Evolutionary conservation across 2,329 filamentous ascomycete genomes (phyloP), one percentile per base, ranked within the genome.

Genomic region (Fusarium citri): DNA sequence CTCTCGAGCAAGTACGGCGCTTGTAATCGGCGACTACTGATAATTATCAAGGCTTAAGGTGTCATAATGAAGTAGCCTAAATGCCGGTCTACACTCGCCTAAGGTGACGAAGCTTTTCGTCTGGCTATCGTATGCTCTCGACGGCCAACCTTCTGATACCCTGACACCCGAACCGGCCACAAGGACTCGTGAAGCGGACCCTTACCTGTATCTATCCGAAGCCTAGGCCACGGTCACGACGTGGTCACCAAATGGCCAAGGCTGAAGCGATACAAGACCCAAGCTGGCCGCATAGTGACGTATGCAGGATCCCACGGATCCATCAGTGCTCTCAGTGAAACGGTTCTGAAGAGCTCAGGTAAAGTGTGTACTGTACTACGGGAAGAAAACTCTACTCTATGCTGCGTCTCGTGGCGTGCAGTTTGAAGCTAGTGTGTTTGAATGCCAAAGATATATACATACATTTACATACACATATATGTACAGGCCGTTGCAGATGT

Each of bases 231-330:
- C 30, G 45, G 45, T 57, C 43, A 55, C 69, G 66, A 74, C 69
- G 73, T 74, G 72, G 72, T 72, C 66, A 68, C 64, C 62, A 71
- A 68, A 59, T 58, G 51, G 41, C 59, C 62, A 67, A 68, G 64
- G 70, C 56, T 61, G 59, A 74, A 67, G 62, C 26, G 42, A 62
- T 72, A 57, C 59, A 53, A 51, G 64, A 63, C 64, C 59, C 59
- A 46, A 67, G 54, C 56, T 51, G 45, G 67, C 64, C 64, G 66
- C 65, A 69, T 59, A 64, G 68, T 74, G 73, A 71, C 71, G 72
- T 72, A 73, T 73, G 73, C 61, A 68, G 63, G 59, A 51, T 72
- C 56, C 61, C 61, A 53, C 54, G 53, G 56, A 45, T 62, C 55
- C 59, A 65, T 66, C 46, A 53, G 54, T 57, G 57, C 28, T 63